These are phyloP conservation scores for Strobilomyces echinocephalus DNA, from an alignment of 768 basidiomycete genomes.

Conservation along the genomic window DNA sequence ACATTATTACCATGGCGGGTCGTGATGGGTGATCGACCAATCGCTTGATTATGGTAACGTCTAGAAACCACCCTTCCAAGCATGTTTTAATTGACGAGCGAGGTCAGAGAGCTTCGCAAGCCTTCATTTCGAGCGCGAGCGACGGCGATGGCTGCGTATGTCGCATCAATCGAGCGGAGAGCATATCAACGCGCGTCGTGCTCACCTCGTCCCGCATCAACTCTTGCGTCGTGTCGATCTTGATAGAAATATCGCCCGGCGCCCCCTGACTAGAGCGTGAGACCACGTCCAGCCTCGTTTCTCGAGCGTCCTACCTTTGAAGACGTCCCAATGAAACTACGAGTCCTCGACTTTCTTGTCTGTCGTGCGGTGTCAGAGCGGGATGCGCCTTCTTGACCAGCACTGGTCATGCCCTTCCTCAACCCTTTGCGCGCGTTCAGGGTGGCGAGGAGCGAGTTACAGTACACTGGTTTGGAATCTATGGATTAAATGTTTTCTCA, in stretches of 20 bases:
- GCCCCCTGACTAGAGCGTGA: constrained; percentile 4
- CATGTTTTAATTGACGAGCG: too few species aligned
- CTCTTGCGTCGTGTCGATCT: constrained; percentile 59
- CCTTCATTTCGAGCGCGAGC: constrained; percentile 6
- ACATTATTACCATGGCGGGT: too few species aligned
- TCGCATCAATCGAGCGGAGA: neutral
- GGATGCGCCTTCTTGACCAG: constrained; percentile 8
- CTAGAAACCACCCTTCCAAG: neutral
- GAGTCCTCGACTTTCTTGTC: constrained; percentile 6
- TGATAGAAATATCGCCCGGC: constrained; percentile 56
- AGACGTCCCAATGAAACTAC: neutral
- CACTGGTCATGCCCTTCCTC: constrained; percentile 17
- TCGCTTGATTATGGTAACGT: too few species aligned
- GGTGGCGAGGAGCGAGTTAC: too few species aligned
- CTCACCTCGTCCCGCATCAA: constrained; percentile 39
- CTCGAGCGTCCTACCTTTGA: constrained; percentile 5
- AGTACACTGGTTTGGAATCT: constrained; percentile 41
- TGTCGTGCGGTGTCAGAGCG: constrained; percentile 3
- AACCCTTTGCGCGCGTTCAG: constrained; percentile 52
- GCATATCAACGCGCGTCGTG: too few species aligned
- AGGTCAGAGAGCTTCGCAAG: constrained; percentile 3
- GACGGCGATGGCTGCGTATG: neutral
- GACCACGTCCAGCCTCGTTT: neutral
- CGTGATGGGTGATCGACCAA: too few species aligned
- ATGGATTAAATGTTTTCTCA: neutral